Conservation (phyloP, 495 filamentous ascomycete species). For the Pseudevernia furfuracea region DNA sequence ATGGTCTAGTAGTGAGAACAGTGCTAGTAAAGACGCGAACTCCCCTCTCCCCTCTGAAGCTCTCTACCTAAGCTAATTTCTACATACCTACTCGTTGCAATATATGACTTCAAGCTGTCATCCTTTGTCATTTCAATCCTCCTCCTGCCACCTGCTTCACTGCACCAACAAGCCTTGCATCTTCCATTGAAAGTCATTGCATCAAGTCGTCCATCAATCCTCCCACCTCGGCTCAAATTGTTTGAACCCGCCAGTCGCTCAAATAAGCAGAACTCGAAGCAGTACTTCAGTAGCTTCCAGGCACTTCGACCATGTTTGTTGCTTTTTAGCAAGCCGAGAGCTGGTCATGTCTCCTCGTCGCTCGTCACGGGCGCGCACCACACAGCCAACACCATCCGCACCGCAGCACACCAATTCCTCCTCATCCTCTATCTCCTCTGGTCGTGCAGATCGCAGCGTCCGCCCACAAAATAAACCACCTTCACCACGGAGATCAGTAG, state of each 20-base stretch:
- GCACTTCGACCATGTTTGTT: constrained; percentile 2
- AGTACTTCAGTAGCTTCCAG: neutral
- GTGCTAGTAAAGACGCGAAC: neutral
- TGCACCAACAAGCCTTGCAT: neutral
- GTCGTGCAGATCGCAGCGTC: constrained; percentile 60
- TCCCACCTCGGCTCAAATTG: constrained; percentile 3
- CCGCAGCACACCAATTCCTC: constrained; percentile 69
- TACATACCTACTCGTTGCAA: no score
- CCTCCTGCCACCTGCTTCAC: neutral
- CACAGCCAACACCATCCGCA: constrained; percentile 59
- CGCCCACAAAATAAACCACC: constrained; percentile 61
- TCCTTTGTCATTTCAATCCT: neutral
- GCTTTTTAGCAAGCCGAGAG: constrained; percentile 1
- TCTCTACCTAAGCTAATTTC: no score
- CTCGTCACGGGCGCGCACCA: constrained; percentile 80
- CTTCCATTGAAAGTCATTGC: neutral
- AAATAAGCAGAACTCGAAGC: neutral
- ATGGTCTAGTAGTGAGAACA: neutral
- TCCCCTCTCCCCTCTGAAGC: neutral
- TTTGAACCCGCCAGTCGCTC: constrained; percentile 1
- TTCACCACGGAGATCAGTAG: constrained; percentile 65
- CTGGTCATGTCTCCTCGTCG: constrained; percentile 66
- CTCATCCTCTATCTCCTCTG: constrained; percentile 62
- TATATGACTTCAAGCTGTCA: no score
- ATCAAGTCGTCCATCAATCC: constrained; percentile 4